These are phyloP conservation scores for Candida argentea DNA, from an alignment of 805 yeast species.

Conservation along the genomic window DNA sequence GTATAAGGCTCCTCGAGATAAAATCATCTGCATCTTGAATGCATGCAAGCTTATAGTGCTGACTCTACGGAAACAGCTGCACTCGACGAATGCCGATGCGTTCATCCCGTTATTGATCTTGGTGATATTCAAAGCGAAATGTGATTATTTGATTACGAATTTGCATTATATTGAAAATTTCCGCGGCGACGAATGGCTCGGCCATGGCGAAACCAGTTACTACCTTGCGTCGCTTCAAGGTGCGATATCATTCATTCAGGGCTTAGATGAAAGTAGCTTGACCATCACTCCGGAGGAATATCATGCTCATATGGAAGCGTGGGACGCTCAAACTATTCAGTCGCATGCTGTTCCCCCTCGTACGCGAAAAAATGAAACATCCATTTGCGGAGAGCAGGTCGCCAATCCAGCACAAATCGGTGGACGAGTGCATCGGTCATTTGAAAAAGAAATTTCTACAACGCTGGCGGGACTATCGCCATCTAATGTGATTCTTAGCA, in stretches of 20 bases:
- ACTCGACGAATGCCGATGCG: constrained; percentile 79
- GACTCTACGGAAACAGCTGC: constrained; percentile 59
- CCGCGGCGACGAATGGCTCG: constrained; percentile 60
- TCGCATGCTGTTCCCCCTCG: no score
- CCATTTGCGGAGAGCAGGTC: no score
- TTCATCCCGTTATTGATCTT: constrained; percentile 85
- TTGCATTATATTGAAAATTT: constrained; percentile 78
- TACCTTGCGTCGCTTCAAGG: constrained; percentile 86
- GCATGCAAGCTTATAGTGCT: constrained; percentile 91
- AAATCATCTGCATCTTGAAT: constrained; percentile 81
- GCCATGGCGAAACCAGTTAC: constrained; percentile 81
- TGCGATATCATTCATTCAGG: constrained; percentile 71
- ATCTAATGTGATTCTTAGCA: constrained; percentile 27
- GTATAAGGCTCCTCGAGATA: constrained; percentile 91
- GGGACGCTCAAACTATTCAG: constrained; percentile 33
- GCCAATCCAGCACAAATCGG: no score
- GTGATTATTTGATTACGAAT: constrained; percentile 62
- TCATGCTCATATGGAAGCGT: constrained; percentile 43
- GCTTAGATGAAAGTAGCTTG: constrained; percentile 45
- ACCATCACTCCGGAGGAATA: constrained; percentile 55
- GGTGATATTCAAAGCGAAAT: constrained; percentile 62
- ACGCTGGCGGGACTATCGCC: constrained; percentile 24
- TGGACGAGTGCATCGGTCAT: constrained; percentile 1
- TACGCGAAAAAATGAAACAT: no score
- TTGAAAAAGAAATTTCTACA: constrained; percentile 1